Evolutionary conservation across 345 rosid species (phyloP), one percentile per base, ranked within the genome.

Genomic region (Balakata baccata): DNA sequence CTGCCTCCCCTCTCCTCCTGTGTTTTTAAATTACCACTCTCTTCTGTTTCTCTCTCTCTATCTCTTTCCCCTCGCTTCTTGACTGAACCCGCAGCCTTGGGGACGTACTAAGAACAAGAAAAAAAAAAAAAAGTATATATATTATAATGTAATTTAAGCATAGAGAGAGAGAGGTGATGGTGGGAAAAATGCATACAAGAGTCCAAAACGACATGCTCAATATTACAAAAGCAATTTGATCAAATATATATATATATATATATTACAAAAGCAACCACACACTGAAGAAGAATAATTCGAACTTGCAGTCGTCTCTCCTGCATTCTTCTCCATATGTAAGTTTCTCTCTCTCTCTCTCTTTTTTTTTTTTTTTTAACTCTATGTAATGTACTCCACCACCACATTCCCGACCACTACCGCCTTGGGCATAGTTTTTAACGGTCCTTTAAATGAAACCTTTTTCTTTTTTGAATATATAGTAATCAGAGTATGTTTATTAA

Each of bases 231-330:
- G n/a, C n/a, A n/a, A n/a, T n/a, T n/a, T n/a, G n/a, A n/a, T n/a
- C n/a, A n/a, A n/a, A n/a, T n/a, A n/a, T n/a, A n/a, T n/a, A n/a
- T n/a, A n/a, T n/a, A n/a, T n/a, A n/a, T n/a, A n/a, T n/a, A n/a
- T n/a, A 41, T 39, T 65, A 67, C 77, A 83, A 83, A 86, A 86
- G 84, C 87, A 84, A 84, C 73, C 81, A 83, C 82, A 83, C 80
- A 85, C 83, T 72, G 88, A 85, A 85, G 92, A 84, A 88, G 93
- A 90, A 88, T 85, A 88, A 92, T 88, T 85, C 85, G 89, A 88
- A 87, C 87, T 82, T 83, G 86, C 87, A 85, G 93, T 83, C 80
- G 85, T 72, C 76, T 75, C 83, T 75, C 75, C 75, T 82, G 84
- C 90, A 86, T 84, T 75, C 77, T 70, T 78, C 34, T 29, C 34